Conservation (phyloP, 441 rosid species). For the Hura crepitans region DNA sequence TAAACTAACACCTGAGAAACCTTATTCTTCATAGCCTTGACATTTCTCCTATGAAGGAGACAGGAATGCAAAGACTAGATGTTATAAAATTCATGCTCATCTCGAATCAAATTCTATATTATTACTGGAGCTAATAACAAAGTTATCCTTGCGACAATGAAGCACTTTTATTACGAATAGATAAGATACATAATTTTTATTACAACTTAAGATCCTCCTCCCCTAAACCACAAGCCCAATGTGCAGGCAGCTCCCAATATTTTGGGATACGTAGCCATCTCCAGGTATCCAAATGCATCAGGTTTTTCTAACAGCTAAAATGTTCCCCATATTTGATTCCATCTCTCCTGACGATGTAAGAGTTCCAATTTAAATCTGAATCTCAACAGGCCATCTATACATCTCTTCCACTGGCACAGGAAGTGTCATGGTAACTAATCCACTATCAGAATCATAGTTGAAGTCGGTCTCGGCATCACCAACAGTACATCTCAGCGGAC, state of each 20-base stretch:
- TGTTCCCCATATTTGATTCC: not conserved
- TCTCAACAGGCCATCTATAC: slow-evolving; percentile 77
- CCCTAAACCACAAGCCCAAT: not conserved
- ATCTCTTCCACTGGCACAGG: slow-evolving; percentile 59
- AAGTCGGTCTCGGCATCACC: slow-evolving; percentile 46
- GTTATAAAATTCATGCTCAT: no score
- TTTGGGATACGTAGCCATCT: not conserved
- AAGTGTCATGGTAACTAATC: slow-evolving; percentile 53
- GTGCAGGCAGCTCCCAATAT: not conserved
- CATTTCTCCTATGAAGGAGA: no score
- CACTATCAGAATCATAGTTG: slow-evolving; percentile 43
- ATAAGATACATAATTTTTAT: not conserved
- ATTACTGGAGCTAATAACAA: not conserved
- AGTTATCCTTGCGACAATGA: no score
- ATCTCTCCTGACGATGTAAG: not conserved
- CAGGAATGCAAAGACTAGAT: no score
- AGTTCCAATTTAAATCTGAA: slow-evolving; percentile 37
- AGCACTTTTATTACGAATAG: slow-evolving; percentile 15
- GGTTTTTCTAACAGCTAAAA: not conserved
- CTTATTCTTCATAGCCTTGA: no score
- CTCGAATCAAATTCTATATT: no score
- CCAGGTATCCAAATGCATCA: not conserved
- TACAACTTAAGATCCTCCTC: no score
- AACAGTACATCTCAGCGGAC: slow-evolving; percentile 57
- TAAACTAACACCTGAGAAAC: no score